Evolutionary conservation across 805 yeast species (phyloP).

Genomic region (Monosporozyma unispora): DNA sequence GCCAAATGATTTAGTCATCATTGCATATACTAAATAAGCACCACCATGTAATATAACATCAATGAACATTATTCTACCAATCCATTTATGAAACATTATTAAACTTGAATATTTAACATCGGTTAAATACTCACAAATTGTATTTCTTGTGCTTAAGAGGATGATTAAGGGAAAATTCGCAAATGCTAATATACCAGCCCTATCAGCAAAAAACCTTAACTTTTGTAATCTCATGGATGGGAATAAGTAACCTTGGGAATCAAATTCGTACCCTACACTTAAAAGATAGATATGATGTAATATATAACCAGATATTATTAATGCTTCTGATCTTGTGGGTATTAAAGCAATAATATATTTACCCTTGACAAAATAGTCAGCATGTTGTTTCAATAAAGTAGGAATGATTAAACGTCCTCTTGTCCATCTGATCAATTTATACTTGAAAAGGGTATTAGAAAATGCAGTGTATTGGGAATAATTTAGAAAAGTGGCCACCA

Average conservation of each 20-base stretch:
- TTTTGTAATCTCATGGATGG: conserved; percentile 9
- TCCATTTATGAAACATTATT: conserved; percentile 57
- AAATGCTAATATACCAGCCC: conserved; percentile 40
- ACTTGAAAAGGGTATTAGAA: conserved; percentile 6
- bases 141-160: conserved; percentile 66
- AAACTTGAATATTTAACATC: conserved; percentile 59
- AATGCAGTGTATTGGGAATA: conserved; percentile 9
- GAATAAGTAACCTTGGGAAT: conserved; percentile 12
- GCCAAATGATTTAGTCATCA: conserved; percentile 9
- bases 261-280: conserved; percentile 9
- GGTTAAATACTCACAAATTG: conserved; percentile 49
- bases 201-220: conserved; percentile 34
- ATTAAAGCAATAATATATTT: conserved; percentile 11
- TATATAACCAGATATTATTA: conserved; percentile 11
- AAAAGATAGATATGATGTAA: conserved; percentile 12
- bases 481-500: conserved; percentile 6
- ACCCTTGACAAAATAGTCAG: conserved; percentile 9
- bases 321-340: conserved; percentile 19
- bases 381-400: conserved; percentile 13
- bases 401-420: conserved; percentile 16
- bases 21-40: conserved; percentile 33
- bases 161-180: conserved; percentile 45
- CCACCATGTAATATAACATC: conserved; percentile 34
- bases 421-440: conserved; percentile 7
- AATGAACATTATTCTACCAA: conserved; percentile 33